Percentiles rank a stretch among this genome's conserved stretches.
Evolutionary conservation across 805 yeast genomes (phyloP).

Genomic region (Vanderwaltozyma polyspora): DNA sequence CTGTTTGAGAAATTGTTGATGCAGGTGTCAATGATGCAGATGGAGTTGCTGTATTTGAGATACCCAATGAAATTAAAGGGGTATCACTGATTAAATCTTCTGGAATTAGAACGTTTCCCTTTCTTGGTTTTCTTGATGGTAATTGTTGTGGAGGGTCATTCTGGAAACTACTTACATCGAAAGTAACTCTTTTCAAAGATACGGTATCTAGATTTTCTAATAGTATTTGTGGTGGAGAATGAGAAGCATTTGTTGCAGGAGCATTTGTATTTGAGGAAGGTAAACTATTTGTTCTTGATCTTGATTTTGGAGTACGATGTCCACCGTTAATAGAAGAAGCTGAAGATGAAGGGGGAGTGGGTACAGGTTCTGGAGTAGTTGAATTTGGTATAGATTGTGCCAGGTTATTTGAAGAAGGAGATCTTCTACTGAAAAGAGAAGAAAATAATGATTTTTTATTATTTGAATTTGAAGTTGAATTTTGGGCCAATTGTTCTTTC

Average conservation of each 20-base stretch:
- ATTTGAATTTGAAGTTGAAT: constrained; percentile 7
- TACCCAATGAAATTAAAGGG: constrained; percentile 59
- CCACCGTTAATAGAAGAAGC: background rate
- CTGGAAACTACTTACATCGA: constrained; percentile 61
- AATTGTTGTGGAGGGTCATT: constrained; percentile 91
- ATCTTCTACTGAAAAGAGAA: constrained; percentile 18
- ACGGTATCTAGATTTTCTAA: constrained; percentile 4
- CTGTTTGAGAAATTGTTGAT: constrained; percentile 4
- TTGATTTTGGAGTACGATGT: background rate
- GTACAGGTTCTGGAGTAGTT: background rate
- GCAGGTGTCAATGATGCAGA: constrained; percentile 6
- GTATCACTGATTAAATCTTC: constrained; percentile 51
- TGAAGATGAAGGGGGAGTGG: constrained; percentile 8
- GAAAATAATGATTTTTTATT: constrained; percentile 20
- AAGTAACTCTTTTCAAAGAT: constrained; percentile 53
- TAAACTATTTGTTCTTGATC: background rate
- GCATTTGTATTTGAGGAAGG: constrained; percentile 3
- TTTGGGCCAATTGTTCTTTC: constrained; percentile 4
- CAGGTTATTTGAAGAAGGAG: background rate
- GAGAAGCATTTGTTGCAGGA: background rate
- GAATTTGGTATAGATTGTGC: background rate
- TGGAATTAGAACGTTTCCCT: constrained; percentile 66
- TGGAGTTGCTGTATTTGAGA: constrained; percentile 37
- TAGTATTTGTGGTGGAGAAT: constrained; percentile 3
- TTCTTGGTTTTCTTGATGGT: constrained; percentile 72